Evolutionary conservation across 2,329 filamentous ascomycete species (phyloP).

Genomic region (Diaporthe batatas): DNA sequence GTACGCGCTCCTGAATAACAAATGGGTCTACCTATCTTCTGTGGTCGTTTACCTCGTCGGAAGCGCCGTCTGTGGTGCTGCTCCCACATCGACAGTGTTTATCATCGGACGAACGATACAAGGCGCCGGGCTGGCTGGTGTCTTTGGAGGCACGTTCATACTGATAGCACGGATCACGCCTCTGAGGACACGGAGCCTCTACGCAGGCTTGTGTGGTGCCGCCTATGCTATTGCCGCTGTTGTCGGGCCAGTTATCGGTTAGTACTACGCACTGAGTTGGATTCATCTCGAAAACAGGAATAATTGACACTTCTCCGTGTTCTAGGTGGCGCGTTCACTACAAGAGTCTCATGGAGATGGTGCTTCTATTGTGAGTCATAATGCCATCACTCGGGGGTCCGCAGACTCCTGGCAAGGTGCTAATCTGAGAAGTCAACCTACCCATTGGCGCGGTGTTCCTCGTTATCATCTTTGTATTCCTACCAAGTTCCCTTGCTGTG

Average conservation of each 20-base stretch:
- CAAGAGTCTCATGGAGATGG: constrained; percentile 15
- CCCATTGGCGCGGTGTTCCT: constrained; percentile 5
- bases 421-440: constrained; percentile 4
- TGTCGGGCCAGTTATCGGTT: constrained; percentile 6
- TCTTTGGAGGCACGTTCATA: constrained; percentile 14
- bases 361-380: constrained; percentile 1
- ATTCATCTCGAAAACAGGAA: not conserved
- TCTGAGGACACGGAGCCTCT: constrained; percentile 8
- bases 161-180: constrained; percentile 6
- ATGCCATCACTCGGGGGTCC: not conserved
- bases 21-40: constrained; percentile 7
- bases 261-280: not conserved
- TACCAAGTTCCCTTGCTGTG: not conserved
- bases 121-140: constrained; percentile 5
- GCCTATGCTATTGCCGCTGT: constrained; percentile 11
- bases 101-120: constrained; percentile 2
- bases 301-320: not conserved
- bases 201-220: constrained; percentile 7
- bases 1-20: constrained; percentile 11
- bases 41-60: constrained; percentile 5
- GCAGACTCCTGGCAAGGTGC: not conserved
- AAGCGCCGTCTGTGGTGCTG: not conserved
- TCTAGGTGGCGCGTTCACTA: constrained; percentile 3
- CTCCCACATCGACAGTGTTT: not conserved
- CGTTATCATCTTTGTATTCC: not conserved